phyloP scores from a whole-genome alignment of 495 filamentous ascomycete genomes.

The Astrothelium subdiscretum region DNA sequence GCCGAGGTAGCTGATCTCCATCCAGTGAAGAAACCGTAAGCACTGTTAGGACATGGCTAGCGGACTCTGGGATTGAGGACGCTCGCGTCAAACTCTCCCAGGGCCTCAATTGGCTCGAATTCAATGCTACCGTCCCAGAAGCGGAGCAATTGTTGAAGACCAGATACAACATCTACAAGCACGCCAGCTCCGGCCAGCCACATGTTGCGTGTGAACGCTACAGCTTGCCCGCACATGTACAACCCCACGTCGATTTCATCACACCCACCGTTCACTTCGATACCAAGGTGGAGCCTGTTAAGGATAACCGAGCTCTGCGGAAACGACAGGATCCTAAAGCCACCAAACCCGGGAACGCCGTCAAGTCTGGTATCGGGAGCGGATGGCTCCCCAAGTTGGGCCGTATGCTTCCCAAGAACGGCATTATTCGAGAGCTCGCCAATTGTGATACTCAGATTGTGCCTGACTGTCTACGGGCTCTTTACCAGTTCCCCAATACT shows the following conservation, averaged over 20 bases:
- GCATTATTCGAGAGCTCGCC: conserved; percentile 17
- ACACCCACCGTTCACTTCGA: conserved; percentile 28
- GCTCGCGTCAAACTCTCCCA: neutral
- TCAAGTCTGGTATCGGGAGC: neutral
- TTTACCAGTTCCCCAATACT: conserved; percentile 41
- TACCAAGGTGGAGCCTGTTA: conserved; percentile 15
- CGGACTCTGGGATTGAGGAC: conserved; percentile 1
- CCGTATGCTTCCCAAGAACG: conserved; percentile 2
- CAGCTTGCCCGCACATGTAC: conserved; percentile 20
- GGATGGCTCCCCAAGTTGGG: conserved; percentile 3
- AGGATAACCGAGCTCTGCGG: neutral
- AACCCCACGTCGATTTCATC: conserved; percentile 26
- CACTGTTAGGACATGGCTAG: conserved; percentile 8
- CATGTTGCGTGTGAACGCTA: conserved; percentile 19
- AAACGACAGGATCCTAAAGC: conserved; percentile 3
- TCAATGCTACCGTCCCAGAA: conserved; percentile 17
- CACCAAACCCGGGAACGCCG: neutral
- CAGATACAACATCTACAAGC: conserved; percentile 16
- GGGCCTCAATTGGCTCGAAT: neutral
- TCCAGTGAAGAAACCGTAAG: conserved; percentile 1
- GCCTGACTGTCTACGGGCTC: conserved; percentile 40
- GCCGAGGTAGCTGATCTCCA: neutral
- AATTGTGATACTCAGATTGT: conserved; percentile 39
- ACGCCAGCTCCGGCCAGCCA: conserved; percentile 5
- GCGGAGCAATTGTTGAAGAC: conserved; percentile 18